Evolutionary conservation across 176 grass and related monocot species (phyloP).

Genomic region (Guadua angustifolia): DNA sequence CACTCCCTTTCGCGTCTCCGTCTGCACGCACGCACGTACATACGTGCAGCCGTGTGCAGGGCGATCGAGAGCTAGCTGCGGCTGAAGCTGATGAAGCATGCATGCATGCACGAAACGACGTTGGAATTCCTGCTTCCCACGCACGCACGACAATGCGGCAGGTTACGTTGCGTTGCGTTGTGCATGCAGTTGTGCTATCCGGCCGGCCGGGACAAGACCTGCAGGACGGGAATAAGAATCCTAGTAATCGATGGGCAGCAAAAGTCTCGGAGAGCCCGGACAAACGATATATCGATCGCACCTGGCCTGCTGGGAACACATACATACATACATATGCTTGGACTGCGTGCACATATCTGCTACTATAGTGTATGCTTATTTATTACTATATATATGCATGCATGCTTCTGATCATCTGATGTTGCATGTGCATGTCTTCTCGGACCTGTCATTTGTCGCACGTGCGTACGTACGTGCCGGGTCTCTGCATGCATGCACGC

Average conservation of each 20-base stretch:
- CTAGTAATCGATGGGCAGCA: background rate
- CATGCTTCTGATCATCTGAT: too few species aligned
- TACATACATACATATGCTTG: background rate
- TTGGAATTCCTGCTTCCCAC: conserved; percentile 5
- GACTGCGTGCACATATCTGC: too few species aligned
- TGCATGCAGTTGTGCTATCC: background rate
- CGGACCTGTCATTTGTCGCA: background rate
- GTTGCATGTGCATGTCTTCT: background rate
- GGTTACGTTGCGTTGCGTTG: too few species aligned
- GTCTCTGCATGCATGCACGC: background rate
- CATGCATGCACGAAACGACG: background rate
- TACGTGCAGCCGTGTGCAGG: background rate
- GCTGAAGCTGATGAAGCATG: background rate
- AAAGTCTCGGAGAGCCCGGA: conserved; percentile 26
- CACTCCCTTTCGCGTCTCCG: background rate
- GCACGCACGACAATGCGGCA: background rate
- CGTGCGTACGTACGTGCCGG: background rate
- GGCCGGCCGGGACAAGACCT: background rate
- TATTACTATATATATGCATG: too few species aligned
- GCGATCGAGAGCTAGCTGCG: background rate
- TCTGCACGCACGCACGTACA: background rate
- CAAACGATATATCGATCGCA: conserved; percentile 14
- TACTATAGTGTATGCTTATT: too few species aligned
- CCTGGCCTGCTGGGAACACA: background rate
- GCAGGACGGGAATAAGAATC: conserved; percentile 27